Conservation (phyloP, 1,284 basidiomycete genomes). For the Sparassis latifolia region DNA sequence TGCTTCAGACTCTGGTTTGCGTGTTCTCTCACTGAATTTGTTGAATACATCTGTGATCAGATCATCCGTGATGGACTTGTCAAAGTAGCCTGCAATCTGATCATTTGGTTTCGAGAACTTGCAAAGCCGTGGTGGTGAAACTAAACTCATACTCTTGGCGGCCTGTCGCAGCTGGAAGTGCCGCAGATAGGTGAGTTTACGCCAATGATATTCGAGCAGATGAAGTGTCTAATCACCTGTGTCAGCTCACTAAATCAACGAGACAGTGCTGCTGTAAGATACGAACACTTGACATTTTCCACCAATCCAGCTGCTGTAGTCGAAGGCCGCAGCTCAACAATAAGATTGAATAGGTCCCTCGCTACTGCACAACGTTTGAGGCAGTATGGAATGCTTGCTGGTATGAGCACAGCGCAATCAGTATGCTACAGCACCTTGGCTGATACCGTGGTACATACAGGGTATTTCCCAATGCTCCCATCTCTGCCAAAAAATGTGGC, state of each 20-base stretch:
- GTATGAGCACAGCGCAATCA: constrained; percentile 1
- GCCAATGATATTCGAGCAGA: neutral
- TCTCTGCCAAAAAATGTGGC: constrained; percentile 12
- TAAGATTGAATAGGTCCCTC: constrained; percentile 12
- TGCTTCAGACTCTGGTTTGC: constrained; percentile 5
- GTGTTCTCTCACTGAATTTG: constrained; percentile 6
- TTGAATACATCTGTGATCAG: constrained; percentile 10
- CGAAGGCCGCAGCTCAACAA: constrained; percentile 11
- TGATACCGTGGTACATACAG: constrained; percentile 4
- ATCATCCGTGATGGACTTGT: constrained; percentile 7
- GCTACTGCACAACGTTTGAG: constrained; percentile 11
- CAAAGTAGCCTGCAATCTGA: constrained; percentile 3
- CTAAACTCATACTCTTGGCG: neutral
- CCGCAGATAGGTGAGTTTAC: neutral
- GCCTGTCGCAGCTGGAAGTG: neutral
- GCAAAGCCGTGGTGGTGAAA: neutral
- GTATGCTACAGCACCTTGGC: neutral
- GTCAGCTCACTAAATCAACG: neutral
- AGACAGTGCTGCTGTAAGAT: constrained; percentile 1
- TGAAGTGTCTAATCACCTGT: neutral
- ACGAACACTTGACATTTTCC: constrained; percentile 13
- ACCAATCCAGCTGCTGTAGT: constrained; percentile 9
- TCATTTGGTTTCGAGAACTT: constrained; percentile 3
- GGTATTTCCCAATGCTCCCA: constrained; percentile 18
- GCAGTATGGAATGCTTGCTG: constrained; percentile 11